These are phyloP conservation scores for Tardiomyces blankii DNA, from an alignment of 1,139 yeast genomes.

Conservation along the genomic window DNA sequence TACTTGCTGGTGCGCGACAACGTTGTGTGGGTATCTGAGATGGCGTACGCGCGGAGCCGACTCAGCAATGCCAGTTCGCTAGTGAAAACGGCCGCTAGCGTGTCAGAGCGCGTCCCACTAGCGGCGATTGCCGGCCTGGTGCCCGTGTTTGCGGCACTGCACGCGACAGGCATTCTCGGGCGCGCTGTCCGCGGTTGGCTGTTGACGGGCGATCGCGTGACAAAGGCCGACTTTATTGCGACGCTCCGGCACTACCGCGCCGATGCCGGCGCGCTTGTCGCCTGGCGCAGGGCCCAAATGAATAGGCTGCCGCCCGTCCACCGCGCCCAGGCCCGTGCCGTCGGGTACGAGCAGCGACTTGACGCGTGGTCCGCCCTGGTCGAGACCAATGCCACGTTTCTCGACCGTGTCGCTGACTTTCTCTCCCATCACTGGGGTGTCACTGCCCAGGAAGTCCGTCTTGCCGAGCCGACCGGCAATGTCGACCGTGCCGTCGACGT, in stretches of 20 bases:
- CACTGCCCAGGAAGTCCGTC: background rate
- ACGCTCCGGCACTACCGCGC: background rate
- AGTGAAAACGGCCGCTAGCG: background rate
- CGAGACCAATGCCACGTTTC: background rate
- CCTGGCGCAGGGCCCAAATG: background rate
- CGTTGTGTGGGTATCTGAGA: background rate
- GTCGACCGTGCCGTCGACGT: background rate
- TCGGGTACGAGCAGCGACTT: background rate
- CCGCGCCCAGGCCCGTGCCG: background rate
- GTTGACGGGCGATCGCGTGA: background rate
- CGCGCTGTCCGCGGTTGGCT: background rate
- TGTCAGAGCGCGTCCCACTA: background rate
- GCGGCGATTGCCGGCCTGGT: background rate
- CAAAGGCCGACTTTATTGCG: background rate
- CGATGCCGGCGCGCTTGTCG: background rate
- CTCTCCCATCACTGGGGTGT: background rate
- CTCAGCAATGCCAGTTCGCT: background rate
- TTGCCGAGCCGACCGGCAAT: background rate
- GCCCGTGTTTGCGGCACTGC: background rate
- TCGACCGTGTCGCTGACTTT: background rate
- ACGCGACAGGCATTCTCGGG: background rate
- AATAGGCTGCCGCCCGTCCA: background rate
- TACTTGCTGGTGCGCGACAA: background rate
- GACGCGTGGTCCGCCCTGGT: background rate
- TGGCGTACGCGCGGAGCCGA: background rate